Evolutionary conservation across 1,284 basidiomycete species (phyloP), one percentile per base, ranked within the genome.

Genomic region (Microstroma glucosiphilum): DNA sequence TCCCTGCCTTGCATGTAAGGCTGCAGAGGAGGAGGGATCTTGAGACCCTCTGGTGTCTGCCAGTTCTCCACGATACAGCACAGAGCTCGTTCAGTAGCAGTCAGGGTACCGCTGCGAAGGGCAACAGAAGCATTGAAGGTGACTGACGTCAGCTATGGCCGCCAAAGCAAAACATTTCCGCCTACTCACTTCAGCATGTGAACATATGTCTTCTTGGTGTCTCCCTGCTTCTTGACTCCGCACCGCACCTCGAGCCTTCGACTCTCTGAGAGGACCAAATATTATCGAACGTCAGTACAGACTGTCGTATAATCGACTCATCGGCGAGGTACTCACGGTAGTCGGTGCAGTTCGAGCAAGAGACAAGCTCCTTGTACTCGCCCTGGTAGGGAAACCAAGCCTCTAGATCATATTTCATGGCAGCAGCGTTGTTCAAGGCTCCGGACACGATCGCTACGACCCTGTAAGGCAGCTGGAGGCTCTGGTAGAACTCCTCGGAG

Each of bases 331-430:
- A n/a, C n/a, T n/a, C n/a, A n/a, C n/a, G 81, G 75, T 82, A 82
- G 71, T 82, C 81, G 21, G 81, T 81, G 74, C 81, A 82, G 71
- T 82, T 82, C 43, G 76, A 79, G 68, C 81, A 80, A 11, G 76
- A 79, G 54, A 82, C 81, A 23, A 82, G 70, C 81, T 99, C 94
- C 84, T 98, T 98, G 84, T 94, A 92, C 68, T 85, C 89, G 63
- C 88, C 89, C 82, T 97, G 94, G 86, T 91, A 96, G 2, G 94
- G 94, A 86, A 99, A 98, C 91, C 92, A 99, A 56, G 94, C 96
- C 81, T 99, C 94, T 62, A 99, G 80, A 82, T 99, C 96, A 80
- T 89, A 92, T 83, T 98, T 99, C 83, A 94, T 91, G 60, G 92
- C 86, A 8, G 96, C 94, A 0, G 96, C 94, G 72, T 97, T 86